Conservation (phyloP, 306 rosid genomes). For the Spatholobus suberectus region DNA sequence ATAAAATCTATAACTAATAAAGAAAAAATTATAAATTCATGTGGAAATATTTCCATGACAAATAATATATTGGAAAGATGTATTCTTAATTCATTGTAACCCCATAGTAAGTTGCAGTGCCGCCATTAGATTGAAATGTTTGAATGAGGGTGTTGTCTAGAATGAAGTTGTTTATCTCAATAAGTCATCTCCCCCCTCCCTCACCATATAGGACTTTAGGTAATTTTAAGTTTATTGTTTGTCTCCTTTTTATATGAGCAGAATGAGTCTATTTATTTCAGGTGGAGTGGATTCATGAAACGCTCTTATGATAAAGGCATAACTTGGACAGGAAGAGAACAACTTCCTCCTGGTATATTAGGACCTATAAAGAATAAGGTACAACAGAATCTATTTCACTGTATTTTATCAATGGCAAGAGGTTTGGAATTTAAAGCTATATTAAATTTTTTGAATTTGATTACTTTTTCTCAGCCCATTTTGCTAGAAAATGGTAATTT, state of each 20-base stretch:
- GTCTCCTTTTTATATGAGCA: not conserved
- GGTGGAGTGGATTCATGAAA: slow-evolving; percentile 95
- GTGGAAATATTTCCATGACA: not conserved
- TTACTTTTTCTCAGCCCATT: slow-evolving; percentile 71
- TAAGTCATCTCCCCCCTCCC: not conserved
- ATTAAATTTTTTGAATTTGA: slow-evolving; percentile 23
- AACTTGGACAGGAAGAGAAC: slow-evolving; percentile 87
- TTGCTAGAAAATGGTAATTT: slow-evolving; percentile 76
- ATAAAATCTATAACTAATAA: slow-evolving; percentile 1
- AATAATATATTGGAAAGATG: slow-evolving; percentile 5
- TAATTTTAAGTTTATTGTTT: slow-evolving; percentile 29
- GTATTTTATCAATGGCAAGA: slow-evolving; percentile 8
- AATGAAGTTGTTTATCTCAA: not conserved
- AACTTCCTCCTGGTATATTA: slow-evolving; percentile 96
- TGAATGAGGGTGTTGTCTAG: slow-evolving; percentile 9
- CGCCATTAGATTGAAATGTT: not conserved
- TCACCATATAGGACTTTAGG: not conserved
- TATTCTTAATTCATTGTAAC: not conserved
- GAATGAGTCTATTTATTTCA: slow-evolving; percentile 39
- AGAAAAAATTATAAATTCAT: not conserved
- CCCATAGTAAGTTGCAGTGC: slow-evolving; percentile 4
- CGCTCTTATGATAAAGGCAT: slow-evolving; percentile 83
- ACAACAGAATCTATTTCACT: slow-evolving; percentile 29
- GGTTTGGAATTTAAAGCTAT: slow-evolving; percentile 3
- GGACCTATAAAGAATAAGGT: slow-evolving; percentile 99